Evolutionary conservation across 2,329 filamentous ascomycete genomes (phyloP), one percentile per base, ranked within the genome.

Genomic region (Bipolaris cookei): DNA sequence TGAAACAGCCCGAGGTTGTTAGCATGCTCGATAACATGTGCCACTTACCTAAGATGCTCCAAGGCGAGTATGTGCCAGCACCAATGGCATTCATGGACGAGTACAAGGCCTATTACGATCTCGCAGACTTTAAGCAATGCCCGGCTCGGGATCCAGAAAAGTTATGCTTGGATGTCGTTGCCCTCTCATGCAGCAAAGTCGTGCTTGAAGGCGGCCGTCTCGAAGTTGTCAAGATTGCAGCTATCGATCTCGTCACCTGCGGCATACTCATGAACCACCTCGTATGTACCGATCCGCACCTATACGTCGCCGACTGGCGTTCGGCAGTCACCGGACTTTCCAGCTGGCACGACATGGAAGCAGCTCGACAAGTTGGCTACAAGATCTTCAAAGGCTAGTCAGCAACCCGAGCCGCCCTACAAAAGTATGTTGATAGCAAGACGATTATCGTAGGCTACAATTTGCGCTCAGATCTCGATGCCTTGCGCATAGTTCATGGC

Each of bases 391-490:
- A 70, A 45, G 72, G 73, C 6, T 76, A 72, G 73, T 37, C 55
- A 13, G 68, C 68, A n/a, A 71, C 66, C 46, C 71, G 73, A 4
- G 48, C 65, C 8, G 71, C 72, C 10, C 55, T 76, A 0, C 68
- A 62, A 54, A 69, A 59, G 39, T 73, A 73, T 45, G 51, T 74
- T 11, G 69, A 75, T 57, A 65, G 63, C 6, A 61, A 73, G 6
- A 75, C 73, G 35, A 71, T 76, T 44, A 52, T 76, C n/a, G 55
- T 76, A 5, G 74, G 74, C 18, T 62, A 72, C 45, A 72, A 75
- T 49, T 57, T 76, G 18, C 73, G 73, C 13, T 56, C 61, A 1
- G 72, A 75, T 25, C 62, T 76, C 4, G 73, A 76, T 51, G 62
- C 65, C 1, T 61, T 76, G n/a, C 67, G 74, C 4, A 71, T 76